phyloP scores from a whole-genome alignment of 495 filamentous ascomycete species.

The Penicillium bovifimosum region DNA sequence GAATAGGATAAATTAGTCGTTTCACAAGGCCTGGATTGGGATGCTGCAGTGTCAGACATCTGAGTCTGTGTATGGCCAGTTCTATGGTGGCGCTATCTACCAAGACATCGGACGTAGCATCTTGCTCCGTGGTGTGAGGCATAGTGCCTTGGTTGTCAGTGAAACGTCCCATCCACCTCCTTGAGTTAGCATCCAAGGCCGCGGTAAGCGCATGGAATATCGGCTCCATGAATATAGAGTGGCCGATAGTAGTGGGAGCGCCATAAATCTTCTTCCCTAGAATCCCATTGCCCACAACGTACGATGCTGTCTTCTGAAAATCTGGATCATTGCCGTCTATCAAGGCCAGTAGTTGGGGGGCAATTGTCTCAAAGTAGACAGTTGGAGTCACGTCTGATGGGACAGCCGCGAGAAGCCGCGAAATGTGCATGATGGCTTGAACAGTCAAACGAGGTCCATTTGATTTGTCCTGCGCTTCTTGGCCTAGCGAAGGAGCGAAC shows the following conservation, averaged over 20 bases:
- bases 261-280: conserved; percentile 61
- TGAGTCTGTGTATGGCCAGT: conserved; percentile 51
- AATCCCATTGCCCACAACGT: conserved; percentile 70
- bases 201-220: conserved; percentile 59
- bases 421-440: conserved; percentile 64
- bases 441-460: conserved; percentile 62
- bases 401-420: conserved; percentile 56
- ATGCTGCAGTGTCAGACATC: conserved; percentile 56
- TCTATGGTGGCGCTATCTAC: conserved; percentile 22
- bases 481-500: conserved; percentile 44
- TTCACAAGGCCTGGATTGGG: conserved; percentile 70
- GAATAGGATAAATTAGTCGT: conserved; percentile 56
- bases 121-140: neutral
- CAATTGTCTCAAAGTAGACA: conserved; percentile 57
- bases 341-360: conserved; percentile 60
- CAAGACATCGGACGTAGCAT: conserved; percentile 7
- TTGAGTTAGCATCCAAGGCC: conserved; percentile 26
- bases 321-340: conserved; percentile 63
- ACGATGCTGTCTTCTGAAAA: conserved; percentile 59
- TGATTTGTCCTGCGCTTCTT: conserved; percentile 32
- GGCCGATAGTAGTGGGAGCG: conserved; percentile 63
- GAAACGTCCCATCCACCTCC: conserved; percentile 20
- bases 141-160: conserved; percentile 4
- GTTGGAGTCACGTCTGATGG: conserved; percentile 53
- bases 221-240: conserved; percentile 62